Conservation (phyloP, 192 early-diverging fungal species). For the Backusella liffmaniae region DNA sequence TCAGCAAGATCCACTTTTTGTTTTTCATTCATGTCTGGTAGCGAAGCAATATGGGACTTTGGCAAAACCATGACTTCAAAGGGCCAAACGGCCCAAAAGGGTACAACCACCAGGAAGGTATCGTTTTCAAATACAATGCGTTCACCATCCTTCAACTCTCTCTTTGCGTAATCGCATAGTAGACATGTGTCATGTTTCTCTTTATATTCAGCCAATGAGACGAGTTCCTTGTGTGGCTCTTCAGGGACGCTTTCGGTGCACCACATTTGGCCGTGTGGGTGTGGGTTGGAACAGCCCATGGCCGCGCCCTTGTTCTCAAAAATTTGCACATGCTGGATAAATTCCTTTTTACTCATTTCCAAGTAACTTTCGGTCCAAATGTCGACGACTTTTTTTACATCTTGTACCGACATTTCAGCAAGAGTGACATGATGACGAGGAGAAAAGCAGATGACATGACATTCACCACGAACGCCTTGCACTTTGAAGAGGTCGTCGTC, state of each 20-base stretch:
- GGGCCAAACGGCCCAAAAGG: constrained; percentile 98
- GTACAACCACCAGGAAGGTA: constrained; percentile 80
- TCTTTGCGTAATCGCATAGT: constrained; percentile 77
- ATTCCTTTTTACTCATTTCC: constrained; percentile 46
- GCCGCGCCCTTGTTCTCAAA: constrained; percentile 97
- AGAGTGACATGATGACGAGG: constrained; percentile 87
- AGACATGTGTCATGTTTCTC: constrained; percentile 50
- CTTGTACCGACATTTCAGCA: constrained; percentile 73
- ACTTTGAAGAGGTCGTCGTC: constrained; percentile 49
- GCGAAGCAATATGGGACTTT: constrained; percentile 57
- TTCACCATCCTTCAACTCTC: constrained; percentile 45
- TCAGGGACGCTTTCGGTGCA: constrained; percentile 81
- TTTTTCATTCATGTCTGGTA: constrained; percentile 47
- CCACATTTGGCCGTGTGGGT: constrained; percentile 96
- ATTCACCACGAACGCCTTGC: constrained; percentile 69
- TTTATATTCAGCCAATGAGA: constrained; percentile 59
- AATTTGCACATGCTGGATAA: constrained; percentile 83
- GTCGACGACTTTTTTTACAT: constrained; percentile 67
- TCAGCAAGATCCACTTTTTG: constrained; percentile 73
- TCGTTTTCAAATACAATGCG: constrained; percentile 76
- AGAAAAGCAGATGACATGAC: constrained; percentile 92
- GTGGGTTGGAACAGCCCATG: constrained; percentile 98
- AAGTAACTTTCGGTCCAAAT: constrained; percentile 71
- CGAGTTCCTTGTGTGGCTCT: constrained; percentile 75
- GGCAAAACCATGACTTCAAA: constrained; percentile 88